Percentiles rank a stretch among this genome's conserved stretches.
Evolutionary conservation across 1,139 yeast genomes (phyloP).

Genomic region (Yamadazyma triangularis): DNA sequence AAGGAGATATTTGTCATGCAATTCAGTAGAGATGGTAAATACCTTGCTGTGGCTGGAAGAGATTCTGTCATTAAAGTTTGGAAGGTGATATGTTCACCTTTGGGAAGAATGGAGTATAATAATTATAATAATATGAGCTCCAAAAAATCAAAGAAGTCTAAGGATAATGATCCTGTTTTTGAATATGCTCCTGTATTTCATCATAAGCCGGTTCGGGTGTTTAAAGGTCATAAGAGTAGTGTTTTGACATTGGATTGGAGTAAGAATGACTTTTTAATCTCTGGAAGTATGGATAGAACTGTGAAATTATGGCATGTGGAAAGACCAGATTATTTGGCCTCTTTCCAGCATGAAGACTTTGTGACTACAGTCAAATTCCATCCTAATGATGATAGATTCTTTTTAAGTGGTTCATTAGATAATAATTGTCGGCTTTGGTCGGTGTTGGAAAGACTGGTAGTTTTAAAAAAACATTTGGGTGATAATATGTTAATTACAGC

Average conservation of each 20-base stretch:
- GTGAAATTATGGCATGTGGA: conserved; percentile 85
- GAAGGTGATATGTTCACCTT: conserved; percentile 73
- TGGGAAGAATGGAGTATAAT: conserved; percentile 49
- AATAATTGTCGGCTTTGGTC: conserved; percentile 80
- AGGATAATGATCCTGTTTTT: conserved; percentile 15
- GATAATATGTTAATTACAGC: conserved; percentile 69
- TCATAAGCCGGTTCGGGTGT: conserved; percentile 57
- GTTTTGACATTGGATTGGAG: conserved; percentile 83
- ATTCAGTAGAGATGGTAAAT: conserved; percentile 77
- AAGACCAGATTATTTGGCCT: conserved; percentile 55
- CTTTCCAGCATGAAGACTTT: conserved; percentile 72
- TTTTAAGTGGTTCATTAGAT: conserved; percentile 79
- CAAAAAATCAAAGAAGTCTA: conserved; percentile 8
- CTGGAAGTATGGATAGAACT: conserved; percentile 85
- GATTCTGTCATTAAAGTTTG: conserved; percentile 66
- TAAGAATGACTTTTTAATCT: conserved; percentile 71
- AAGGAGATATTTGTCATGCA: conserved; percentile 67
- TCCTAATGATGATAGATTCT: conserved; percentile 84
- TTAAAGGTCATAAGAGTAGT: conserved; percentile 65
- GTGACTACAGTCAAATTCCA: conserved; percentile 82
- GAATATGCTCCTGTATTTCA: conserved; percentile 77
- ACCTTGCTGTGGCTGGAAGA: conserved; percentile 79
- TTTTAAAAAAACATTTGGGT: conserved; percentile 33
- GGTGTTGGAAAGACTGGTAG: conserved; percentile 53
- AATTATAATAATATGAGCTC: conserved; percentile 10